Percentiles rank a stretch among this genome's conserved stretches.
Evolutionary conservation across 306 rosid species (phyloP).

Genomic region (Prosopis cineraria): DNA sequence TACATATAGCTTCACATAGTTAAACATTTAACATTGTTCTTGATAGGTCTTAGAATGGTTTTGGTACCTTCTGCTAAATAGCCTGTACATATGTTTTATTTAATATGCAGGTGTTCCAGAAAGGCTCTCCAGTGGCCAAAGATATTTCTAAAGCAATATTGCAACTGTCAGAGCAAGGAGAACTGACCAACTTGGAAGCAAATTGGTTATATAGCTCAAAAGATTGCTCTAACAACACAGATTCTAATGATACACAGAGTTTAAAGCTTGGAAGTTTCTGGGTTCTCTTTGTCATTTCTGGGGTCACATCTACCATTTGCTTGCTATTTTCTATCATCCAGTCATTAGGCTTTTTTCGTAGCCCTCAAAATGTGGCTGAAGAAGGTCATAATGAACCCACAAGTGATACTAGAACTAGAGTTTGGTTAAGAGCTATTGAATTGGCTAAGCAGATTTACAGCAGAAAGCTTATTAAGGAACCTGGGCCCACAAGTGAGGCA

Average conservation of each 20-base stretch:
- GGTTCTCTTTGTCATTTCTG: constrained; percentile 61
- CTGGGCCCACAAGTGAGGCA: not conserved
- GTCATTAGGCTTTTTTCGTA: constrained; percentile 7
- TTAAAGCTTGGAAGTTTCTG: constrained; percentile 54
- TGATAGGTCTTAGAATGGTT: no score
- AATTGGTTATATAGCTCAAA: constrained; percentile 39
- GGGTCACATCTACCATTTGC: constrained; percentile 54
- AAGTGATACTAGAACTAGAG: constrained; percentile 3
- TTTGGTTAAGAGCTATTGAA: constrained; percentile 23
- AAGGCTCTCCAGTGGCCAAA: constrained; percentile 69
- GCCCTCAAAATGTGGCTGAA: constrained; percentile 20
- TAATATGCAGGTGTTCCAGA: constrained; percentile 66
- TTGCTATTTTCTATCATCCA: constrained; percentile 38
- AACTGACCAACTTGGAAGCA: constrained; percentile 40
- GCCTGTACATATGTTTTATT: no score
- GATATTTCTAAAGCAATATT: constrained; percentile 64
- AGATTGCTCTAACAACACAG: constrained; percentile 29
- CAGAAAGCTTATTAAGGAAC: constrained; percentile 14
- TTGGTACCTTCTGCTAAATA: no score
- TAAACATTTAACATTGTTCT: constrained; percentile 1
- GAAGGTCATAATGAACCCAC: constrained; percentile 13
- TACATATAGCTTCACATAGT: not conserved
- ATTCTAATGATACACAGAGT: constrained; percentile 29
- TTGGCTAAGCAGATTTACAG: constrained; percentile 29
- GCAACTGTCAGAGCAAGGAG: constrained; percentile 48